phyloP scores from a whole-genome alignment of 192 early-diverging fungal genomes.

The Coemansia sp. region DNA sequence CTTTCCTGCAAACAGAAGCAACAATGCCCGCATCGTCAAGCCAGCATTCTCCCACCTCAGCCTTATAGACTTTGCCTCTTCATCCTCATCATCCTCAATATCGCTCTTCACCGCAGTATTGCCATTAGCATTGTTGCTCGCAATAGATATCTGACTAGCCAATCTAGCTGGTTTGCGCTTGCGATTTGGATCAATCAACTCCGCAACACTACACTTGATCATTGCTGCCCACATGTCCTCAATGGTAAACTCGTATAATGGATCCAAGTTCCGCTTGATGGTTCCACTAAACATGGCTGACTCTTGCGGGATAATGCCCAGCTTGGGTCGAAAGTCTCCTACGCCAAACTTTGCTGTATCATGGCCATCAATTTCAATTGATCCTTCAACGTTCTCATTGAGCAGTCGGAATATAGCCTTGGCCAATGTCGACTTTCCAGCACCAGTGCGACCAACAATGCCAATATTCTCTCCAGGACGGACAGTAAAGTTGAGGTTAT shows the following conservation, averaged over 20 bases:
- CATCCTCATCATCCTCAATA: conserved; percentile 12
- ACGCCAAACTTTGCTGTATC: conserved; percentile 65
- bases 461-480: conserved; percentile 64
- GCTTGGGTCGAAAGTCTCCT: conserved; percentile 38
- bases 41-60: background rate
- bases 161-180: background rate
- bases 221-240: conserved; percentile 65
- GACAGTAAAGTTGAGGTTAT: conserved; percentile 61
- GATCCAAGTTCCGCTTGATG: conserved; percentile 67
- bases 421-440: conserved; percentile 67
- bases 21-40: background rate
- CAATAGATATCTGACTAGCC: background rate
- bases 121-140: background rate
- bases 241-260: conserved; percentile 54
- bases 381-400: conserved; percentile 54
- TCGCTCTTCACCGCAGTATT: conserved; percentile 14
- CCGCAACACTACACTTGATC: conserved; percentile 13
- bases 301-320: conserved; percentile 71
- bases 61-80: background rate
- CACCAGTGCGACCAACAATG: conserved; percentile 76
- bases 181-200: background rate
- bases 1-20: background rate
- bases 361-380: conserved; percentile 69
- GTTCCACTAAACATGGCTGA: conserved; percentile 65
- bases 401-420: conserved; percentile 66